A percentile compares a stretch with the other conserved stretches of the same genome.
Evolutionary conservation across 345 rosid species (phyloP).

Genomic region (Mercurialis annua): DNA sequence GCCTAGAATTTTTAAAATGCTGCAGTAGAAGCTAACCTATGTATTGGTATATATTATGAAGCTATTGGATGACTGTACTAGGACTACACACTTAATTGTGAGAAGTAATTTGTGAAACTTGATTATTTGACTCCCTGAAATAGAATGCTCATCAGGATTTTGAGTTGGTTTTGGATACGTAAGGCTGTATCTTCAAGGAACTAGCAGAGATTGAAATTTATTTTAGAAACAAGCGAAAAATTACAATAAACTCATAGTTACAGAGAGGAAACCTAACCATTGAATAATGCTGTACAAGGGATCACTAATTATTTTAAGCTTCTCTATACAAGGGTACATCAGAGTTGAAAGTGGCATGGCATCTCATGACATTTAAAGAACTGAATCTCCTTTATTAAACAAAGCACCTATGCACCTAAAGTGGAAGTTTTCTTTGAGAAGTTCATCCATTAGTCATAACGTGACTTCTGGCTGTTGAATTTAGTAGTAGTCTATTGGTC

Average conservation of each 20-base stretch:
- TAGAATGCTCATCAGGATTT: background rate
- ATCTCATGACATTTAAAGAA: background rate
- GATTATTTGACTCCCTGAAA: background rate
- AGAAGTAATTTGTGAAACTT: too few relatives aligned
- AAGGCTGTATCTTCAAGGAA: background rate
- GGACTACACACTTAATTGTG: too few relatives aligned
- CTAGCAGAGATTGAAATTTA: background rate
- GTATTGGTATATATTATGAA: too few relatives aligned
- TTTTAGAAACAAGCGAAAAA: background rate
- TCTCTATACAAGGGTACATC: background rate
- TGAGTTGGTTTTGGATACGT: background rate
- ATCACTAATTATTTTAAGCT: background rate
- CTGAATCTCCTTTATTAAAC: background rate
- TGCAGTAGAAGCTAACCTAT: constrained; percentile 10
- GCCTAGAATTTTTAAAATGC: background rate
- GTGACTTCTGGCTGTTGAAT: background rate
- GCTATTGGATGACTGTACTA: too few relatives aligned
- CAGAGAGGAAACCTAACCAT: background rate
- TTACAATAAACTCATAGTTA: too few relatives aligned
- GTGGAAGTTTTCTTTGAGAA: background rate
- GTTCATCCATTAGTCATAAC: background rate
- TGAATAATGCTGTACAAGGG: background rate
- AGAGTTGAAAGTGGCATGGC: background rate
- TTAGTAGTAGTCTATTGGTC: background rate
- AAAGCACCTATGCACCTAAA: background rate